Evolutionary conservation across 768 basidiomycete species (phyloP), one percentile per base, ranked within the genome.

Genomic region (Boletus fagicola): DNA sequence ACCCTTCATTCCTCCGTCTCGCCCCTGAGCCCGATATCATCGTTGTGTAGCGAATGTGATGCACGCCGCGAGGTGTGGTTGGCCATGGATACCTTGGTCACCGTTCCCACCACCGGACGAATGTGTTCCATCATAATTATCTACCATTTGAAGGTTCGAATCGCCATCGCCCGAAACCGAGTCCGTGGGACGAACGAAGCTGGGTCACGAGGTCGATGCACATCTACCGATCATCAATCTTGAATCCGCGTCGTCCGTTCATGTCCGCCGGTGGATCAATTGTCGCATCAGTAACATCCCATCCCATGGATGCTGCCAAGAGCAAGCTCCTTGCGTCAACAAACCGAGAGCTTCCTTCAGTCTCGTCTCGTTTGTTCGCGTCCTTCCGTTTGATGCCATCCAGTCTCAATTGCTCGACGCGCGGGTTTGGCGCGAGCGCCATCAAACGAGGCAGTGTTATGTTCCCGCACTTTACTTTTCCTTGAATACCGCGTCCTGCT

Each of bases 401-500:
- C 22, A 3, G 3, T 7, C 22, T 43, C 42, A 16, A 24, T 15
- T 24, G 12, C 22, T 8, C 22, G 6, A 8, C 16, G 12, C 11
- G 2, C n/a, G 11, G 20, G 20, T 13, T 30, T 31, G 11, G 28
- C 9, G 30, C 30, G 30, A 1, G 30, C 9, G 6, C 7, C 12
- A 22, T 43, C 20, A 15, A 22, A 43, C 22, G 22, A 20, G 20
- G 2, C 2, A 13, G 13, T 7, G 20, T 22, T 13, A 36, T 13
- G 50, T 59, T 63, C 62, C 20, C 58, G 53, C 53, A 22, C 15
- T 5, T 13, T 18, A 8, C 9, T 11, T 3, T 26, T 43, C 53
- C 57, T 56, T 40, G 63, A 60, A 63, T 51, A 63, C 46, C 55
- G 11, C 12, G 28, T 3, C 31, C 10, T 7, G 5, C 16, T 11